Conservation (phyloP, 176 grass and related monocot species). For the Juncus inflexus region DNA sequence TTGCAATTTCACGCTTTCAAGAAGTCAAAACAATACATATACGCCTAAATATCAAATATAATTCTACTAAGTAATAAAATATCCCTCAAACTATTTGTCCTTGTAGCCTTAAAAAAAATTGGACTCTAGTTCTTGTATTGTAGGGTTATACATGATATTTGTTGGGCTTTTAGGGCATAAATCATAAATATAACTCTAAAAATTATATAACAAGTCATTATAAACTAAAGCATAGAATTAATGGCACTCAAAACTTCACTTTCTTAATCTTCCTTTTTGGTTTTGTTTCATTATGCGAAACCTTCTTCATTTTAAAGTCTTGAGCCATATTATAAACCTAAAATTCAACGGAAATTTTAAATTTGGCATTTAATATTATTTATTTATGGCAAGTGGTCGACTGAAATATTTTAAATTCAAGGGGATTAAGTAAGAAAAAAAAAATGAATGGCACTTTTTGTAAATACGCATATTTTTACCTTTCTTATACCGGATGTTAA, state of each 20-base stretch:
- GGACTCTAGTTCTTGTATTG: too few species aligned
- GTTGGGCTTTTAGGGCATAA: too few species aligned
- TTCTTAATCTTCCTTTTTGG: conserved; percentile 43
- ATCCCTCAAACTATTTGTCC: too few species aligned
- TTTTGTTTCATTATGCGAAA: conserved; percentile 16
- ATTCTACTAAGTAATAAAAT: too few species aligned
- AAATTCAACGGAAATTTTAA: neutral
- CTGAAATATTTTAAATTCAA: neutral
- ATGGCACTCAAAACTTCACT: conserved; percentile 10
- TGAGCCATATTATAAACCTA: conserved; percentile 91
- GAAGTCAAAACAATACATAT: too few species aligned
- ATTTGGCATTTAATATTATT: neutral
- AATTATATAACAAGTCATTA: conserved; percentile 1
- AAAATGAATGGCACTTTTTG: neutral
- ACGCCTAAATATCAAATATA: too few species aligned
- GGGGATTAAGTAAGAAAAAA: neutral
- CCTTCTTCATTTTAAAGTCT: conserved; percentile 47
- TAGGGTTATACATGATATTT: too few species aligned
- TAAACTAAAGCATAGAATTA: conserved; percentile 2
- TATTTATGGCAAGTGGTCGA: neutral
- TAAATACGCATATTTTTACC: conserved; percentile 30
- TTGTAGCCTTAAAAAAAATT: too few species aligned
- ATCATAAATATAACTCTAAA: neutral
- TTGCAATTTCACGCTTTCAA: too few species aligned
- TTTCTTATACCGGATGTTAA: conserved; percentile 85